Conservation (phyloP, 306 rosid species). For the Quercus cerris region DNA sequence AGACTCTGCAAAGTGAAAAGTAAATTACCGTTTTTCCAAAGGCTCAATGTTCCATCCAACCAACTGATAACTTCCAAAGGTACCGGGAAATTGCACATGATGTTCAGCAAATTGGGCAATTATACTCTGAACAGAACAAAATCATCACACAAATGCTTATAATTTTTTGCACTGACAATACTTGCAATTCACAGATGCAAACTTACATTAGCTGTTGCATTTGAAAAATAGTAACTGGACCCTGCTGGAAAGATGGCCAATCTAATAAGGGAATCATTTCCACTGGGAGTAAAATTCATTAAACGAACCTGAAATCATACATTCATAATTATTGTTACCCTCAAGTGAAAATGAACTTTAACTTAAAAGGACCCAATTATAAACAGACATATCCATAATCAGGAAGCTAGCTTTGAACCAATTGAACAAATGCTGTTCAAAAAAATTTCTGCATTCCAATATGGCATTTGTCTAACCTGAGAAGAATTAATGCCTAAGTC, state of each 20-base stretch:
- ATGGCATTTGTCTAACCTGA: constrained; percentile 58
- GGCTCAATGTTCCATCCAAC: constrained; percentile 65
- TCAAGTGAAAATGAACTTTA: constrained; percentile 11
- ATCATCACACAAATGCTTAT: constrained; percentile 30
- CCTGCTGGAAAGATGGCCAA: constrained; percentile 66
- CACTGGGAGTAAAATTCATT: constrained; percentile 46
- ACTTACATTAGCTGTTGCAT: constrained; percentile 67
- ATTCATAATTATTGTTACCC: constrained; percentile 19
- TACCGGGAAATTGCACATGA: constrained; percentile 63
- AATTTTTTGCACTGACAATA: not conserved
- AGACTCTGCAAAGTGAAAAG: not conserved
- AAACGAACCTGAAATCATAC: constrained; percentile 58
- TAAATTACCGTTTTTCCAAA: constrained; percentile 49
- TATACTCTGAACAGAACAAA: constrained; percentile 50
- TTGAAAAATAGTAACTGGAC: constrained; percentile 54
- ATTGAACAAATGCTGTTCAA: not conserved
- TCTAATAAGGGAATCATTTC: constrained; percentile 56
- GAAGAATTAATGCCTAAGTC: constrained; percentile 63
- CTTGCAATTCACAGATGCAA: constrained; percentile 12
- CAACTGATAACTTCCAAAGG: constrained; percentile 64
- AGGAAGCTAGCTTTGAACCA: not conserved
- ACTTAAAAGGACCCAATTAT: not conserved
- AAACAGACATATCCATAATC: not conserved
- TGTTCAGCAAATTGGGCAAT: constrained; percentile 62
- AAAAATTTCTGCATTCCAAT: constrained; percentile 1